A percentile compares a stretch with the other conserved stretches of the same genome.
phyloP scores from a whole-genome alignment of 148 eudicot genomes.

The Persicaria tinctoria region DNA sequence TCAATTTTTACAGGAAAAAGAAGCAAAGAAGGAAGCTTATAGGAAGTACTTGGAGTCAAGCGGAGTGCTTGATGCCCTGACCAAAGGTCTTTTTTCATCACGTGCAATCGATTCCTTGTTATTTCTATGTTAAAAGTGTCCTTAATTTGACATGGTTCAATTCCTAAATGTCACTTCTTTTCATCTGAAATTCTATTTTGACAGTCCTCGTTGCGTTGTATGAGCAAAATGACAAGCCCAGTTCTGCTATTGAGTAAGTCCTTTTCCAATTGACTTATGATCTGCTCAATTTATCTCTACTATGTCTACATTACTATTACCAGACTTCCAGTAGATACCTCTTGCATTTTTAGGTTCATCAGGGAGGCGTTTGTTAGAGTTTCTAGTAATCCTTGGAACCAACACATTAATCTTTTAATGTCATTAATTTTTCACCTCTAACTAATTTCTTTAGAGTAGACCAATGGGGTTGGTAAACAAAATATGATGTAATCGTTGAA shows the following conservation, averaged over 20 bases:
- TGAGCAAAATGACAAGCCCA: constrained; percentile 82
- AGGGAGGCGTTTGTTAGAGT: not conserved
- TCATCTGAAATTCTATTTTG: constrained; percentile 10
- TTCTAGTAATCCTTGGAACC: not conserved
- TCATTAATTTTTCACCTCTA: too few species aligned
- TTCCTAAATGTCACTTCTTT: not conserved
- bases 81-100: constrained; percentile 50
- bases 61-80: constrained; percentile 82
- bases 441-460: not conserved
- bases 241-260: constrained; percentile 82
- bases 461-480: not conserved
- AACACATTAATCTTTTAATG: too few species aligned
- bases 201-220: constrained; percentile 87
- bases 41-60: constrained; percentile 86
- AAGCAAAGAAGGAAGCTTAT: constrained; percentile 94
- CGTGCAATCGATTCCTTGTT: not conserved
- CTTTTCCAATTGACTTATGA: not conserved
- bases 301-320: too few species aligned
- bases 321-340: not conserved
- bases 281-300: not conserved
- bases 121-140: not conserved
- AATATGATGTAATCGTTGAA: not conserved
- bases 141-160: not conserved
- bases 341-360: not conserved
- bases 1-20: constrained; percentile 61